Evolutionary conservation across 352 stramenopile species (phyloP).

Genomic region (Aphanomyces stellatus): DNA sequence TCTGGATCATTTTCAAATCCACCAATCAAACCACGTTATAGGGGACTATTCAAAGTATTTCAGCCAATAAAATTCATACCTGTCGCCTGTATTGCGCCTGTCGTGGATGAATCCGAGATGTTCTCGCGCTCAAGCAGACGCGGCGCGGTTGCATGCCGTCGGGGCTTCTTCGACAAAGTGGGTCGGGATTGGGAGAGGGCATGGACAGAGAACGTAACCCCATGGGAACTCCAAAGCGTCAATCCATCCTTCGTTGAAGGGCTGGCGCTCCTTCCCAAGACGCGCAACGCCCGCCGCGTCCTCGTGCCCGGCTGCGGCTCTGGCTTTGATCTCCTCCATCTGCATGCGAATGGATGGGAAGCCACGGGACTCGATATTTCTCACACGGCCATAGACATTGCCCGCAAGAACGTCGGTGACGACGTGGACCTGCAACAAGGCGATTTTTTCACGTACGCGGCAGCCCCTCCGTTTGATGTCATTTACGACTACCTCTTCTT

Average conservation of each 20-base stretch:
- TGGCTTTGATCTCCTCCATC: slow-evolving; percentile 9
- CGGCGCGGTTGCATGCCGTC: neutral
- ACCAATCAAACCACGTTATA: too few relatives aligned
- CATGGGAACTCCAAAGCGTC: slow-evolving; percentile 11
- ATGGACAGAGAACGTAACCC: slow-evolving; percentile 6
- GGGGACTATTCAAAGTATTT: too few relatives aligned
- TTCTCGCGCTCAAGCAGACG: too few relatives aligned
- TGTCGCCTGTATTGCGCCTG: too few relatives aligned
- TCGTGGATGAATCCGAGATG: too few relatives aligned
- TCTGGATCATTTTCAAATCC: too few relatives aligned
- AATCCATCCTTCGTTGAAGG: slow-evolving; percentile 14
- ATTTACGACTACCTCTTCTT: slow-evolving; percentile 20
- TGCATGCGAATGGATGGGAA: slow-evolving; percentile 5
- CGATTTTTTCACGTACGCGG: neutral
- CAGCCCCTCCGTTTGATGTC: neutral
- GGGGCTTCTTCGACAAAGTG: slow-evolving; percentile 13
- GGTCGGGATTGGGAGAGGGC: slow-evolving; percentile 6
- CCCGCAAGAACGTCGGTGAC: neutral
- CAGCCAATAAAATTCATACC: too few relatives aligned
- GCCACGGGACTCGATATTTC: slow-evolving; percentile 10
- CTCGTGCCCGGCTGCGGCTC: slow-evolving; percentile 13
- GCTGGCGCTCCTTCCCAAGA: neutral
- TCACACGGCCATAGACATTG: neutral
- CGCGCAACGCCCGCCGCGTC: neutral
- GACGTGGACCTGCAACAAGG: neutral